Base-by-base conservation (phyloP, 2,329 filamentous ascomycete species). In the Endothia cerciana region DNA sequence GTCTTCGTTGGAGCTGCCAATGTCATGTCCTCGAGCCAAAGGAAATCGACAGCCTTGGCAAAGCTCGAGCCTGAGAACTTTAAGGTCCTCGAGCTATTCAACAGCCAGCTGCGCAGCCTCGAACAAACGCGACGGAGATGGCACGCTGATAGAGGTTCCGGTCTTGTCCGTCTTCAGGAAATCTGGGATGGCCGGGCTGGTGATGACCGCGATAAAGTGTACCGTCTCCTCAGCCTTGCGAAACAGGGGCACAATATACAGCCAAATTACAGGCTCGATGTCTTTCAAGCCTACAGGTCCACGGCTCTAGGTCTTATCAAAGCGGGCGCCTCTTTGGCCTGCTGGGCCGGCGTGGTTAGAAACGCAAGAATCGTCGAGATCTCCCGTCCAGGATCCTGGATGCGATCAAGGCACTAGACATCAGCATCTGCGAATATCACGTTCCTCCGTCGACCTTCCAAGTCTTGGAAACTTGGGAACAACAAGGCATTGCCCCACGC, bases 201-300 rank as follows among this genome's bases (percentile, higher is more conserved):
- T 38, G 65, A 66, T 4, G 65, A 64, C 30, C 65, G 65, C 2
- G 65, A 66, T 30, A 66, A 66, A 36, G 60, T 66, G 1, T 66
- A 64, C n/a, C 60, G 38, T 1, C 36, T 66, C 33, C 65, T 66
- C 17, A 49, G 60, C 36, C 65, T 66, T 30, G 56, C 33, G 4
- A 60, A 55, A 28, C 1, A n/a, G 7, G 60, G 22, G 2, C 47
- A 60, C 15, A 15, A n/a, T 5, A 57, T 66, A 13, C 0, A 7
- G 7, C 60, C 60, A 1, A 4, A 57, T 11, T 66, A 66, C 11
- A 10, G 2, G 2, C 40, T 56, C n/a, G 49, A 63, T 53, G 49
- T 64, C 19, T 33, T 28, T 3, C 19, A 17, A 15, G 28, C 47
- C 45, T 66, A 66, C 25, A 15, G 22, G 4, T 28, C 19, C 13